These are phyloP conservation scores for Trapa bicornis DNA, from an alignment of 345 rosid genomes.

Conservation along the genomic window DNA sequence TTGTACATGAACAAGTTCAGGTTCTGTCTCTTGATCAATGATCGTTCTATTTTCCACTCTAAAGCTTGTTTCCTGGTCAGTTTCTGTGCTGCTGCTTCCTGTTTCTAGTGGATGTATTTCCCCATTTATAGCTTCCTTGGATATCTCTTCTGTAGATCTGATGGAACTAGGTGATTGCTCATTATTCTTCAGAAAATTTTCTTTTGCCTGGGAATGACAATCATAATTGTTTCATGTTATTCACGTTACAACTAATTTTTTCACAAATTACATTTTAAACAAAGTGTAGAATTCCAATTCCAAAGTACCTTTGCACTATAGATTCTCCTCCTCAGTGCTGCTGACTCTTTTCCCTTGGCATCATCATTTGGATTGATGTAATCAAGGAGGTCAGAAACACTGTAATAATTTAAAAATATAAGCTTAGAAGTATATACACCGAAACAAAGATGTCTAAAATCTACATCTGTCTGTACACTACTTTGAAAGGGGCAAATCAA, in stretches of 20 bases:
- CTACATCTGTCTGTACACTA: too few relatives aligned
- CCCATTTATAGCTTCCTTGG: conserved; percentile 42
- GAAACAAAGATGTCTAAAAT: too few relatives aligned
- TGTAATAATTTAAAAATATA: conserved; percentile 21
- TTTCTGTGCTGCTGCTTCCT: conserved; percentile 19
- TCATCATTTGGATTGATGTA: conserved; percentile 81
- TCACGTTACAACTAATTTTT: not conserved
- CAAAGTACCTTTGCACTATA: conserved; percentile 52
- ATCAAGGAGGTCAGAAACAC: conserved; percentile 94
- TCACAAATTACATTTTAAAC: too few relatives aligned
- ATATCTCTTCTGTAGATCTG: conserved; percentile 30
- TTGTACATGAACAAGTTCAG: conserved; percentile 28
- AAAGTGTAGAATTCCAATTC: not conserved
- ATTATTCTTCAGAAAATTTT: conserved; percentile 28
- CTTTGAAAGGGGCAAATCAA: too few relatives aligned
- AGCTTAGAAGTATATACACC: not conserved
- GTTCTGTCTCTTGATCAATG: conserved; percentile 26
- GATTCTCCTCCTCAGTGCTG: conserved; percentile 54
- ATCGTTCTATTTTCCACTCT: conserved; percentile 12
- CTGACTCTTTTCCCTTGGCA: conserved; percentile 55
- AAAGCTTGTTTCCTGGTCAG: conserved; percentile 25
- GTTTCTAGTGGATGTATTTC: conserved; percentile 30
- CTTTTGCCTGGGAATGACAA: conserved; percentile 44
- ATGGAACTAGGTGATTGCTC: conserved; percentile 22
- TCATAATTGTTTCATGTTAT: not conserved